Conservation (phyloP, 2,329 filamentous ascomycete genomes). For the Tolypocladium ovalisporum region DNA sequence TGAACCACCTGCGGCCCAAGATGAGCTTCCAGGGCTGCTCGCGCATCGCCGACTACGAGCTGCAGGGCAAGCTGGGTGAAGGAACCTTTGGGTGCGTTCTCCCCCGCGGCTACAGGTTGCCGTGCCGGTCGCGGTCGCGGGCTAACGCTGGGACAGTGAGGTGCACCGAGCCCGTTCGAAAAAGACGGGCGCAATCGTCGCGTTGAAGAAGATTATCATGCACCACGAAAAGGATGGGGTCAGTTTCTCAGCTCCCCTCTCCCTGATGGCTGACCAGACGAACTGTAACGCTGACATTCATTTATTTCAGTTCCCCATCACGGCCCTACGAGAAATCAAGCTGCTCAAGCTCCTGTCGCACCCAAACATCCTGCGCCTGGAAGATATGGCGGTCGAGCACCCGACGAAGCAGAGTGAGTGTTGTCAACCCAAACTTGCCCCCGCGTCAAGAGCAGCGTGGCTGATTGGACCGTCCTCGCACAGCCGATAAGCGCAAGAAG, state of each 20-base stretch:
- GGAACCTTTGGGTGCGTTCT: slow-evolving; percentile 75
- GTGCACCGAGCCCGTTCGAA: slow-evolving; percentile 81
- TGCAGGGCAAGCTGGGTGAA: slow-evolving; percentile 78
- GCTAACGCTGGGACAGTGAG: slow-evolving; percentile 42
- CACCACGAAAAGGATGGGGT: slow-evolving; percentile 97
- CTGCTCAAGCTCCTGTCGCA: slow-evolving; percentile 92
- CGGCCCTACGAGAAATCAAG: slow-evolving; percentile 93
- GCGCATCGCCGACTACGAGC: slow-evolving; percentile 67
- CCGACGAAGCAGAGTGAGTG: slow-evolving; percentile 46
- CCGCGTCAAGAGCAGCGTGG: not conserved
- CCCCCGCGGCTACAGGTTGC: not conserved
- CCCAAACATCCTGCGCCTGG: slow-evolving; percentile 72
- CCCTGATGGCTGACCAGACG: not conserved
- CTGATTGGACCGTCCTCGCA: not conserved
- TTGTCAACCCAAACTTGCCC: not conserved
- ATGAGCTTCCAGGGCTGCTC: slow-evolving; percentile 75
- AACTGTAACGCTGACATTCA: slow-evolving; percentile 6
- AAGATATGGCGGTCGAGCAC: slow-evolving; percentile 93
- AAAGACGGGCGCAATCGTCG: slow-evolving; percentile 64
- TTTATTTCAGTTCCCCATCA: slow-evolving; percentile 75
- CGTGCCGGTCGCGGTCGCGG: not conserved
- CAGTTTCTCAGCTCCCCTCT: slow-evolving; percentile 19
- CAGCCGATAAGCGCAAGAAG: slow-evolving; percentile 67
- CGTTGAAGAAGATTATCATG: slow-evolving; percentile 98
- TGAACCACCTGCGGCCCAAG: slow-evolving; percentile 42